Evolutionary conservation across 306 rosid genomes (phyloP).

Genomic region (Canavalia gladiata): DNA sequence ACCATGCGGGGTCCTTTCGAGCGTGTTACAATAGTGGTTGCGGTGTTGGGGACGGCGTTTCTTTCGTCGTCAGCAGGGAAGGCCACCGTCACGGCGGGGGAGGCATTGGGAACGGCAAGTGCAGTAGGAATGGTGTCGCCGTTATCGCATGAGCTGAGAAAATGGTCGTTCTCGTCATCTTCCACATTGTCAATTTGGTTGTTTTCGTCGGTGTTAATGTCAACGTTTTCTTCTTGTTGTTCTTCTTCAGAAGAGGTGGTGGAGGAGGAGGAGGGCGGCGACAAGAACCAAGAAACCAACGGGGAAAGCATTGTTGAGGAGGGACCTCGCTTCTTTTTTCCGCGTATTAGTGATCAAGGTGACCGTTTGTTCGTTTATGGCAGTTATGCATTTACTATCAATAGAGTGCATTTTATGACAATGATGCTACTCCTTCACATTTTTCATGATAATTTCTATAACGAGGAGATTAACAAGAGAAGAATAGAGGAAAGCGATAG

Average conservation of each 20-base stretch:
- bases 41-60: neutral
- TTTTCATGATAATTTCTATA: too few relatives aligned
- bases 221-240: constrained; percentile 29
- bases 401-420: constrained; percentile 22
- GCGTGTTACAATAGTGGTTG: constrained; percentile 35
- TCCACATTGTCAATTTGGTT: constrained; percentile 17
- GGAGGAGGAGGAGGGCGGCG: constrained; percentile 49
- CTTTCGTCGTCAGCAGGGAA: constrained; percentile 31
- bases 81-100: constrained; percentile 51
- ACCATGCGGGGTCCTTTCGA: constrained; percentile 27
- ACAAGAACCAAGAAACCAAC: constrained; percentile 57
- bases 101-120: constrained; percentile 38
- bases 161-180: constrained; percentile 34
- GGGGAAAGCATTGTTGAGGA: constrained; percentile 54
- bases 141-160: constrained; percentile 31
- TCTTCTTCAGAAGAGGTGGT: constrained; percentile 49
- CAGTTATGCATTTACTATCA: constrained; percentile 42
- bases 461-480: too few relatives aligned
- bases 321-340: neutral
- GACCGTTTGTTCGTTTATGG: constrained; percentile 40
- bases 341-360: constrained; percentile 36
- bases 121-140: constrained; percentile 45
- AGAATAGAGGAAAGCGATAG: too few relatives aligned
- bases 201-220: constrained; percentile 34
- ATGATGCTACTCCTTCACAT: too few relatives aligned